A percentile compares a stretch with the other conserved stretches of the same genome.
phyloP scores from a whole-genome alignment of 2,329 filamentous ascomycete genomes.

The Cladophialophora exuberans region DNA sequence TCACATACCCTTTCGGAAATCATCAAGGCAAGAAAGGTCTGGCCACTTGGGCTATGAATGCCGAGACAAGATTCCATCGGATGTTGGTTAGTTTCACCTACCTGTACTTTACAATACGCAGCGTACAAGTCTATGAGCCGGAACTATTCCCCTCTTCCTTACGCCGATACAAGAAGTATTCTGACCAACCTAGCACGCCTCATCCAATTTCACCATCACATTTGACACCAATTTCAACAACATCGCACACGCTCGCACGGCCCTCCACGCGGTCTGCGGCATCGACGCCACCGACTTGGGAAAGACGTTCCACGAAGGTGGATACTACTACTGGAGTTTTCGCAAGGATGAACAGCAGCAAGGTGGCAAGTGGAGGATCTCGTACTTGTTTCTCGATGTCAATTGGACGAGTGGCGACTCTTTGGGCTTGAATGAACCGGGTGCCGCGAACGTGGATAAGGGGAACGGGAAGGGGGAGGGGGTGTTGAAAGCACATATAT shows the following conservation, averaged over 20 bases:
- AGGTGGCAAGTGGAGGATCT: constrained; percentile 18
- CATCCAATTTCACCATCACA: constrained; percentile 19
- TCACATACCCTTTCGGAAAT: constrained; percentile 21
- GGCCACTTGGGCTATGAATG: constrained; percentile 19
- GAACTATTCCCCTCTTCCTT: no score
- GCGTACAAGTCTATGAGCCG: neutral
- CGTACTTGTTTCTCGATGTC: constrained; percentile 24
- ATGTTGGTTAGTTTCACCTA: constrained; percentile 17
- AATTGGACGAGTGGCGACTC: constrained; percentile 21
- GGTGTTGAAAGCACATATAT: neutral
- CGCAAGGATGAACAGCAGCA: constrained; percentile 5
- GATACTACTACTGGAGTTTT: constrained; percentile 27
- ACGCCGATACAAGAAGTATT: neutral
- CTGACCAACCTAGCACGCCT: constrained; percentile 15
- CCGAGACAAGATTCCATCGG: constrained; percentile 18
- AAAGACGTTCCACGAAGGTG: constrained; percentile 21
- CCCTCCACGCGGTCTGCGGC: constrained; percentile 19
- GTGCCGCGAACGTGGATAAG: constrained; percentile 1
- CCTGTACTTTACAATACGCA: no score
- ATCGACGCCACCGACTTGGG: constrained; percentile 14
- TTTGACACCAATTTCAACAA: constrained; percentile 14
- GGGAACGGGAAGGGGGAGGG: neutral
- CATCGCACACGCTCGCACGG: constrained; percentile 16
- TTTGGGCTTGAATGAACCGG: constrained; percentile 22
- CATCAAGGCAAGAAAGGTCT: constrained; percentile 14